Conservation (phyloP, 75 land plant genomes). For the Cryptomeria japonica region DNA sequence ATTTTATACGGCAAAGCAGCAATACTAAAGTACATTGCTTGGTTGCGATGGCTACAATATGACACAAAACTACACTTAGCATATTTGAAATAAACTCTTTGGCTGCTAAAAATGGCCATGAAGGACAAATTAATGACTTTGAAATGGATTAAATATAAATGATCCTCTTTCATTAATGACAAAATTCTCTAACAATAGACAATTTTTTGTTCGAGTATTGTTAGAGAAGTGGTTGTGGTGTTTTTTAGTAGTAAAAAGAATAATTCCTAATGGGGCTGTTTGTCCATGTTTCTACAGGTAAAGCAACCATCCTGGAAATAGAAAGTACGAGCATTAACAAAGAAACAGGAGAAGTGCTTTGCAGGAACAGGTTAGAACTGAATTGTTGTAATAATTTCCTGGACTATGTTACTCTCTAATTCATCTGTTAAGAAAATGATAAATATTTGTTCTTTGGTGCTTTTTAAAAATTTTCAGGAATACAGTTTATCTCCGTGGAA, state of each 20-base stretch:
- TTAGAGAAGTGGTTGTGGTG: background rate
- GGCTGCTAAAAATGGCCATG: background rate
- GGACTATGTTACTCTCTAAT: background rate
- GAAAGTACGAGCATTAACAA: slow-evolving; percentile 59
- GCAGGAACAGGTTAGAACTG: slow-evolving; percentile 70
- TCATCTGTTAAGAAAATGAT: background rate
- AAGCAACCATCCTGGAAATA: slow-evolving; percentile 84
- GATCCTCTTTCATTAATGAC: background rate
- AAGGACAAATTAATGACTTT: background rate
- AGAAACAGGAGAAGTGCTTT: slow-evolving; percentile 67
- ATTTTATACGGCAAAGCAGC: background rate
- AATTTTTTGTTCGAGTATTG: background rate
- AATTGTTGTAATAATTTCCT: background rate
- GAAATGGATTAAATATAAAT: background rate
- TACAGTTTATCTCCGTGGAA: slow-evolving; percentile 78
- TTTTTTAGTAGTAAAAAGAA: background rate
- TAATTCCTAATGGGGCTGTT: background rate
- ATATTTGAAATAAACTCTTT: background rate
- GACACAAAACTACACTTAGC: background rate
- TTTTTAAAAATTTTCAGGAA: slow-evolving; percentile 34
- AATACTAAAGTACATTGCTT: background rate
- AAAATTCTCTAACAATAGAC: background rate
- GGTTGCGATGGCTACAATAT: background rate
- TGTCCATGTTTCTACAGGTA: slow-evolving; percentile 45
- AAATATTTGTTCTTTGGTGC: background rate